A percentile compares a stretch with the other conserved stretches of the same genome.
Evolutionary conservation across 495 filamentous ascomycete species (phyloP).

Genomic region (Penicillium subrubescens): DNA sequence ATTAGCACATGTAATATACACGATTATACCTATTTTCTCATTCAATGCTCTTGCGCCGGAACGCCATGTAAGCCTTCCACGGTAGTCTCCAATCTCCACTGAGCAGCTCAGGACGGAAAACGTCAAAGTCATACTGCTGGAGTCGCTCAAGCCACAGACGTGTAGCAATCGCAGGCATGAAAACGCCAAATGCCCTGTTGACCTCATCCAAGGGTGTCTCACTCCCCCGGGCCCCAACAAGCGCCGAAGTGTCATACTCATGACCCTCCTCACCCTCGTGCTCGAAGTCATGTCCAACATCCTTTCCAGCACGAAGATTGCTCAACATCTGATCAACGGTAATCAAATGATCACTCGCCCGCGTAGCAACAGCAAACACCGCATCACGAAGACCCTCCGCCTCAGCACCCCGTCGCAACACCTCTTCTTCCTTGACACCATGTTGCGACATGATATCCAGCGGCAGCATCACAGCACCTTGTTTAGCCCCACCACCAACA

Average conservation of each 20-base stretch:
- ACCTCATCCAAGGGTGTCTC: slow-evolving; percentile 56
- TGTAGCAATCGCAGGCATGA: slow-evolving; percentile 79
- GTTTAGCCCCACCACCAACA: slow-evolving; percentile 40
- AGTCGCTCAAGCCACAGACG: slow-evolving; percentile 76
- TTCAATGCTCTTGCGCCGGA: slow-evolving; percentile 60
- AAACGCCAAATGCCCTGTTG: slow-evolving; percentile 70
- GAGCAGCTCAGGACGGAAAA: slow-evolving; percentile 66
- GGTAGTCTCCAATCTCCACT: slow-evolving; percentile 83
- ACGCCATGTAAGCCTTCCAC: slow-evolving; percentile 79
- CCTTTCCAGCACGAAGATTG: slow-evolving; percentile 69
- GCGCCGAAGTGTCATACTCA: slow-evolving; percentile 55
- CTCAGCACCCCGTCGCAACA: slow-evolving; percentile 74
- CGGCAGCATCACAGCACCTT: slow-evolving; percentile 75
- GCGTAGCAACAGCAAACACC: slow-evolving; percentile 87
- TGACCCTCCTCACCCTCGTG: slow-evolving; percentile 79
- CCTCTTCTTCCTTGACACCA: slow-evolving; percentile 81
- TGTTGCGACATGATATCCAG: slow-evolving; percentile 86
- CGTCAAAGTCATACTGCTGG: slow-evolving; percentile 80
- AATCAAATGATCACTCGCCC: slow-evolving; percentile 92
- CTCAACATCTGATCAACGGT: slow-evolving; percentile 90
- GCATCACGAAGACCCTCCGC: slow-evolving; percentile 84
- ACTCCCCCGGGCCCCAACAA: slow-evolving; percentile 29
- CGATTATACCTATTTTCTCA: background rate
- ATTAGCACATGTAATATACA: slow-evolving; percentile 29
- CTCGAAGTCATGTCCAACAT: slow-evolving; percentile 82